Evolutionary conservation across 2,329 filamentous ascomycete species (phyloP).

Genomic region (Monosporascus sp.): DNA sequence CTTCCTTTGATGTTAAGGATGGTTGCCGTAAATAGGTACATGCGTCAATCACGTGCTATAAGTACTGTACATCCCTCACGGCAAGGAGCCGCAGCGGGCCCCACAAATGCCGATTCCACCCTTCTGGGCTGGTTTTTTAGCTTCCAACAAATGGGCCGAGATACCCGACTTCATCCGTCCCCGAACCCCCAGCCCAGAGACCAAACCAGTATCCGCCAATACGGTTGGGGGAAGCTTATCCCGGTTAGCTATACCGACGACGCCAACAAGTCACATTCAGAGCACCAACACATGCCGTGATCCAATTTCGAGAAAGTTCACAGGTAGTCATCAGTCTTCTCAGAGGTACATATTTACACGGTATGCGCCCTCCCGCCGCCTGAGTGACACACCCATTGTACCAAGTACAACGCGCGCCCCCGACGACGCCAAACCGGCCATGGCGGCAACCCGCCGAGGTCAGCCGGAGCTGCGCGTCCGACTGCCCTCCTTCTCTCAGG

Average conservation of each 20-base stretch:
- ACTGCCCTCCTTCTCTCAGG: slow-evolving; percentile 25
- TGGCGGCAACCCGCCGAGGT: slow-evolving; percentile 29
- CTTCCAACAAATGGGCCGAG: not conserved
- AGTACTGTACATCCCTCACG: not conserved
- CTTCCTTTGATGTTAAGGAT: too few relatives aligned
- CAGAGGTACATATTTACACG: not conserved
- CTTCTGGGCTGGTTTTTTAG: too few relatives aligned
- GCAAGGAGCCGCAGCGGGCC: not conserved
- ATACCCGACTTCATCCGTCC: not conserved
- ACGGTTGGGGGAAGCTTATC: not conserved
- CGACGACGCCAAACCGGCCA: slow-evolving; percentile 8
- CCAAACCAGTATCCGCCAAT: not conserved
- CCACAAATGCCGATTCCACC: not conserved
- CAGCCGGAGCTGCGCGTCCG: slow-evolving; percentile 29
- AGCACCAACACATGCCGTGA: not conserved
- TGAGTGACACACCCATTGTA: not conserved
- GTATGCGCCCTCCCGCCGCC: not conserved
- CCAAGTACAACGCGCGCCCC: slow-evolving; percentile 1
- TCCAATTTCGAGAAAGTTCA: not conserved
- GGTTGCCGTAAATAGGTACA: too few relatives aligned
- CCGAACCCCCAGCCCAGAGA: not conserved
- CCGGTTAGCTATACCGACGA: not conserved
- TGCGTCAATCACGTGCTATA: too few relatives aligned
- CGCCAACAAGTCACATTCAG: not conserved
- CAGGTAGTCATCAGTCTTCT: not conserved